Percentiles rank a stretch among this genome's conserved stretches.
Conservation (phyloP, 2,329 filamentous ascomycete species). For the Zymoseptoria passerinii region DNA sequence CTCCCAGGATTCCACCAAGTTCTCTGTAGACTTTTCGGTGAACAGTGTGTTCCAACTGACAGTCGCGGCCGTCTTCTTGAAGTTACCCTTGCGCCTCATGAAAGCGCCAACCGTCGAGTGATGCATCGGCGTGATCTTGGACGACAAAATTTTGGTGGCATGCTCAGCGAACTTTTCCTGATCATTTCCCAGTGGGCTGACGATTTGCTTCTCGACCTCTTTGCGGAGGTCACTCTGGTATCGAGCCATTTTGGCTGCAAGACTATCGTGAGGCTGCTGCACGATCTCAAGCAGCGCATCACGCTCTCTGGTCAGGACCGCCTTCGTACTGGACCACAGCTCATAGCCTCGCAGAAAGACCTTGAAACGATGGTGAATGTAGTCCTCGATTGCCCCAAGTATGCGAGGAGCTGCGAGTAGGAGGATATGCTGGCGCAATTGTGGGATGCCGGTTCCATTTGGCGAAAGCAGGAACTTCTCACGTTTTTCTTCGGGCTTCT, state of each 20-base stretch:
- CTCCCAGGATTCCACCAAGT: not conserved
- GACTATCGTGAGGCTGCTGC: not conserved
- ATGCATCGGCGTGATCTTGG: not conserved
- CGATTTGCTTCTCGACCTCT: not conserved
- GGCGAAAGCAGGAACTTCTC: not conserved
- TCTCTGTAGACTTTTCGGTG: not conserved
- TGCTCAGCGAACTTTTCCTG: not conserved
- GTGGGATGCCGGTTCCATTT: not conserved
- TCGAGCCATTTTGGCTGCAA: not conserved
- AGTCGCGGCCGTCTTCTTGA: not conserved
- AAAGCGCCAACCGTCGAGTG: not conserved
- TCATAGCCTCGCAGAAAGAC: not conserved
- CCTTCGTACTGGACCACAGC: not conserved
- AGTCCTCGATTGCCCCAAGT: not conserved
- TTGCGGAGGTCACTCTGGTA: not conserved
- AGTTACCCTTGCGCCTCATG: not conserved
- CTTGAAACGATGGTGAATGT: not conserved
- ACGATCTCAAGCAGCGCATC: not conserved
- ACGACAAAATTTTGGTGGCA: not conserved
- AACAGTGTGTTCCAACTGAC: not conserved
- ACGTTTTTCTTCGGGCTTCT: not conserved
- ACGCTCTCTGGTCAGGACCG: not conserved
- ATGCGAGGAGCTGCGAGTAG: not conserved
- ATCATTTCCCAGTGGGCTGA: not conserved
- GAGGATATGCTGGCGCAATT: not conserved